phyloP scores from a whole-genome alignment of 2,329 filamentous ascomycete species.

The Trichoderma brevicompactum region DNA sequence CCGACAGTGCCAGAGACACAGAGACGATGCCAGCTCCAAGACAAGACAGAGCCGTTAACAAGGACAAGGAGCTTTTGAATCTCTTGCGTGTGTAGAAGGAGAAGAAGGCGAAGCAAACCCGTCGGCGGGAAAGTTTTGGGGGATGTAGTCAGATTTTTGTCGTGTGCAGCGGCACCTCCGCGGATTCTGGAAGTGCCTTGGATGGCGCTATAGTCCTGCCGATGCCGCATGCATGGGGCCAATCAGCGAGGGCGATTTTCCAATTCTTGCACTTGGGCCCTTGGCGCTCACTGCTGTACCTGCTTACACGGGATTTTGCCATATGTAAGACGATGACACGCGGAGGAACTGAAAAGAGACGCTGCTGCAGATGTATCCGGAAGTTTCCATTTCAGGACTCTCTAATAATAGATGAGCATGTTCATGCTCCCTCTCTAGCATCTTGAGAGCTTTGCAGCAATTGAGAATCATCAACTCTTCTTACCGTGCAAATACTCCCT shows the following conservation, averaged over 20 bases:
- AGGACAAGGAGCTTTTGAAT: background rate
- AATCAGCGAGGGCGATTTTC: conserved; percentile 20
- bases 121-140: conserved; percentile 3
- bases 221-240: conserved; percentile 7
- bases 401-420: no score
- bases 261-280: conserved; percentile 6
- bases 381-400: no score
- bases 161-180: conserved; percentile 14
- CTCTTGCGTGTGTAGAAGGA: background rate
- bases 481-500: background rate
- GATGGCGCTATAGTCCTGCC: conserved; percentile 11
- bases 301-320: background rate
- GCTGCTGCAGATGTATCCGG: no score
- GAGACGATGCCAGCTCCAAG: background rate
- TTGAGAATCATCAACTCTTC: no score
- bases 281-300: background rate
- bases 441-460: no score
- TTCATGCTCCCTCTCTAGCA: no score
- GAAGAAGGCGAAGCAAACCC: background rate
- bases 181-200: conserved; percentile 19
- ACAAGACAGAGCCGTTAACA: background rate
- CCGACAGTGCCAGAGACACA: background rate
- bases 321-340: no score
- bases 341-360: no score
- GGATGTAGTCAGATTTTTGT: conserved; percentile 26